Evolutionary conservation across 371 early-diverging fungal genomes (phyloP), one percentile per base, ranked within the genome.

Genomic region (Syncephalastrum monosporum): DNA sequence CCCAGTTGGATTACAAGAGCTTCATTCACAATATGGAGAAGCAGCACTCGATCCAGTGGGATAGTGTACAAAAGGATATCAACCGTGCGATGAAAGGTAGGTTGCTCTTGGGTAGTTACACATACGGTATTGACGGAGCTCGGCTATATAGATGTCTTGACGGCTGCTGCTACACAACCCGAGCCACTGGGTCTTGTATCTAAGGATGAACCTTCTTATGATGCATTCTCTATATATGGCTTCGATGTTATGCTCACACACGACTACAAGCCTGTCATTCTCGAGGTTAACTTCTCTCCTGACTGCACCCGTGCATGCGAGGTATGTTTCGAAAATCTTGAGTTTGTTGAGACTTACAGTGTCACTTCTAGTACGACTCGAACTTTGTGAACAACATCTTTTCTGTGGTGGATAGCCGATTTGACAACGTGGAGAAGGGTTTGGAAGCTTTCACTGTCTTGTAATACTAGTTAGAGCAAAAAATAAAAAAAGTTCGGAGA

Each of bases 11-110:
- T 56, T 61, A 80, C 62, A 75, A 76, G 58, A 74, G 79, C 42
- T 84, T 84, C 55, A 84, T 82, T 53, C 69, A 67, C 48, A 75
- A 82, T 53, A 75, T 84, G 60, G 82, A 84, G 52, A 82, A 82
- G 61, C 75, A 82, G 46, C 73, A 81, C 24, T 56, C 63, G 47
- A 68, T 78, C 53, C 59, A 75, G 19, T 82, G 82, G 82, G 25
- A 59, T 25, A 56, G 56, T 15, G 67, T 84, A 33, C 80, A 84
- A 60, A 63, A 65, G 5, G 79, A 77, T 14, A 81, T 84, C 47
- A 62, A 84, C 57, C 52, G 65, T 38, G 71, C 72, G 17, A 81
- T 82, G 48, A 82, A 79, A 62, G 64, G 77, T 69, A 73, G 45
- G 15, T 17, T 8, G 29, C 6, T 56, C 10, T 8, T 3, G 14